Evolutionary conservation across 495 filamentous ascomycete species (phyloP), one percentile per base, ranked within the genome.

Genomic region (Neurospora sp.): DNA sequence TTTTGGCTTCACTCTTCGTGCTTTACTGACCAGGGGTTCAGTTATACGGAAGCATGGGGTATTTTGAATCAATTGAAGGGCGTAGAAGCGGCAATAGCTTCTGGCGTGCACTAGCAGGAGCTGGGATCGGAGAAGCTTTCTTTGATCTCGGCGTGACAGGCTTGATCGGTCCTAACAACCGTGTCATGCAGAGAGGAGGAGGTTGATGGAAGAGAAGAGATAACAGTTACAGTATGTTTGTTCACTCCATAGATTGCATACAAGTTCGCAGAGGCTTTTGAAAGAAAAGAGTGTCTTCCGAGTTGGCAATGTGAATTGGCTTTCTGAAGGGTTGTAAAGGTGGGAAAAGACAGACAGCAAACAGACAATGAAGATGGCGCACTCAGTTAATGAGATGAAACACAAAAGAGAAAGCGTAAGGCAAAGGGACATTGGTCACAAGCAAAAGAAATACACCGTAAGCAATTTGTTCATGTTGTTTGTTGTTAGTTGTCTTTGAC

Each of bases 1-100:
- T 70, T 80, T 38, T 78, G 76, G 76, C 60, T 83, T 44, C 83
- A 84, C 70, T 83, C 83, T 1, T 81, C 82, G 1, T 82, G 79
- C 41, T 42, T 42, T 14, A 41, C 1, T 40, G 39, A 14, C 39
- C 10, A 40, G 39, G 39, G 4, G 4, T 14, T 14, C 39, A 12
- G 4, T 40, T 14, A 40, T 40, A 40, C n/a, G 4, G 10, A 60
- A 60, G 49, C 49, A 27, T 5, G 49, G 49, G 1, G 0, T 60
- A 27, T 60, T 1, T 60, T 60, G 49, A 27, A 2, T 5, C 0
- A 6, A 54, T 27, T 60, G 49, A 27, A 6, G 10, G 1, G 5
- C 11, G 23, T 27, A 11, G 49, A 60, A 23, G 20, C 11, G 49
- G 20, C 20, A 27, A 6, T 14, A 11, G 9, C 3, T 5, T 10